These are phyloP conservation scores for Strobilomyces echinocephalus DNA, from an alignment of 768 basidiomycete species.

Conservation along the genomic window DNA sequence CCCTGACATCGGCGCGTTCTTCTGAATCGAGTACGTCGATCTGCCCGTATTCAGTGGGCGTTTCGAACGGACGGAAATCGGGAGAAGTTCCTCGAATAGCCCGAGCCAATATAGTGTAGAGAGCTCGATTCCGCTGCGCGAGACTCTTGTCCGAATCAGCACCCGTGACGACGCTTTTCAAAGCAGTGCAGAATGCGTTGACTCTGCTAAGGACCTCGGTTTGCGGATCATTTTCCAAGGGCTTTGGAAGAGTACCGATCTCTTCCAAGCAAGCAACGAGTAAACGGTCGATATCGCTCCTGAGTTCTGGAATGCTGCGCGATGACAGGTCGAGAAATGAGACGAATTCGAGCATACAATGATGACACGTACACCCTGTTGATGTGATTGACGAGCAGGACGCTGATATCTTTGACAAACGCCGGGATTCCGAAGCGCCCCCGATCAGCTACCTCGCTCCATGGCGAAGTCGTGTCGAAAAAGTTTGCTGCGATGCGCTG, in stretches of 20 bases:
- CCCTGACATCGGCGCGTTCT: neutral
- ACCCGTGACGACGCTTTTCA: constrained; percentile 33
- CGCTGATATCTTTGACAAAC: constrained; percentile 50
- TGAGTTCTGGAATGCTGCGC: constrained; percentile 46
- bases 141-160: constrained; percentile 31
- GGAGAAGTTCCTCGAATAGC: constrained; percentile 38
- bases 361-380: constrained; percentile 42
- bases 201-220: constrained; percentile 44
- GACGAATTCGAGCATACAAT: neutral
- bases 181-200: constrained; percentile 40
- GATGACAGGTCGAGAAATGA: neutral
- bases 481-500: constrained; percentile 38
- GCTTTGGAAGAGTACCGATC: constrained; percentile 38
- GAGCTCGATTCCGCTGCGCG: constrained; percentile 32
- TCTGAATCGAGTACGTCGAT: constrained; percentile 13
- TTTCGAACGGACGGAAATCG: constrained; percentile 35
- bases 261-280: constrained; percentile 33
- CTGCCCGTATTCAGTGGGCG: constrained; percentile 2
- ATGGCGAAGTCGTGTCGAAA: constrained; percentile 47
- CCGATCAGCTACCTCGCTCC: constrained; percentile 44
- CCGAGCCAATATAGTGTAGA: constrained; percentile 32
- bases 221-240: constrained; percentile 35
- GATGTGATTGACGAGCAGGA: constrained; percentile 49
- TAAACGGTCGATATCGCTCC: constrained; percentile 34
- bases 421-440: constrained; percentile 50